These are phyloP conservation scores for Acmispon strigosus DNA, from an alignment of 306 rosid species.

Conservation along the genomic window DNA sequence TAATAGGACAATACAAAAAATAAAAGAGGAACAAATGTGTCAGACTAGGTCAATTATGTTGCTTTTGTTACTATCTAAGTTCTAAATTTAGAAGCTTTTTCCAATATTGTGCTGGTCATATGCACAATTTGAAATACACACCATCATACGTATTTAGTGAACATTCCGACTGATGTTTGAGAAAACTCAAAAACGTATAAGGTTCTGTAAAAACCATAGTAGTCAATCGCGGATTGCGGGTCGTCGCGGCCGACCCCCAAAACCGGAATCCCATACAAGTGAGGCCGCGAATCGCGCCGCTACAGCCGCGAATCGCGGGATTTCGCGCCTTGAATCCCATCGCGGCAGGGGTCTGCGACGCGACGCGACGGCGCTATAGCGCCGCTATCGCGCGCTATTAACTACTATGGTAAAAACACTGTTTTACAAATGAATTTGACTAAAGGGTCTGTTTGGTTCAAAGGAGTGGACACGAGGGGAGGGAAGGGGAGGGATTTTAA, in stretches of 20 bases:
- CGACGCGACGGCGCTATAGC: too few species aligned
- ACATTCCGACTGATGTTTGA: background rate
- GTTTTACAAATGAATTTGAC: background rate
- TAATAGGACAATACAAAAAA: background rate
- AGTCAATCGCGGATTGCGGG: too few species aligned
- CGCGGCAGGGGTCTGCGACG: too few species aligned
- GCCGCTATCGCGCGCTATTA: too few species aligned
- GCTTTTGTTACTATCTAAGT: background rate
- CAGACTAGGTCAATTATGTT: background rate
- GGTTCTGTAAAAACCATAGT: background rate
- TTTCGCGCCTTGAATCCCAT: too few species aligned
- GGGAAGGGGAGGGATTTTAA: too few species aligned
- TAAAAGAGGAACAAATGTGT: background rate
- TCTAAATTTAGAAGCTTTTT: background rate
- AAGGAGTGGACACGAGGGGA: too few species aligned
- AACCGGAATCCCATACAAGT: too few species aligned
- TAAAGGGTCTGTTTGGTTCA: too few species aligned
- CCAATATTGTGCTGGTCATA: background rate
- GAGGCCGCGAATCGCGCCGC: too few species aligned
- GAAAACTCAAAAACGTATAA: background rate
- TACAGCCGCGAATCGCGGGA: too few species aligned
- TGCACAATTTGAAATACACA: constrained; percentile 6
- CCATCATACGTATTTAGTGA: background rate
- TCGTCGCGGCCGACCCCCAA: too few species aligned
- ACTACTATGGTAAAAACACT: background rate